Evolutionary conservation across 495 filamentous ascomycete species (phyloP), one percentile per base, ranked within the genome.

Genomic region (Trichocladium uniseriatum): DNA sequence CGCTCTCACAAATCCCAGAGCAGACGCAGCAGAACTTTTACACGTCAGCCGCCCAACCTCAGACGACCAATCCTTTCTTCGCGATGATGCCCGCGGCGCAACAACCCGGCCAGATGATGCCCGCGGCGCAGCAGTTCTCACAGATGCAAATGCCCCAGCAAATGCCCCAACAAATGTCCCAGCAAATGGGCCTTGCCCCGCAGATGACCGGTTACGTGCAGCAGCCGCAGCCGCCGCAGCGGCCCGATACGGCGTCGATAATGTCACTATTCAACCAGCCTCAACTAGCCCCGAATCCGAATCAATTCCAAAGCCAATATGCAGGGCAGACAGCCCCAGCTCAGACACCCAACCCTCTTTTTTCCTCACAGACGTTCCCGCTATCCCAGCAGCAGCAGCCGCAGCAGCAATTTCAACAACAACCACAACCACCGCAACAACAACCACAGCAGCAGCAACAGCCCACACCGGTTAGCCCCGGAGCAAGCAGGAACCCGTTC

Each of bases 201-300:
- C 54, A 58, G 21, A 51, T 51, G 47, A 49, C 54, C 16, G 57
- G 54, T 10, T 57, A 60, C 28, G 19, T 45, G 7, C 61, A 64
- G 37, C 67, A 67, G 28, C 61, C 54, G 22, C 52, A 47, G 14
- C 51, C 48, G 15, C 53, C 60, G 9, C 72, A 71, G 44, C 63
- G 68, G 35, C 59, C 73, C 1, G 81, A 95, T 60, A 98, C 94
- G 56, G 79, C 79, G 10, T 83, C 81, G 40, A 97, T 98, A 56
- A 76, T 98, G 51, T 86, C 89, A 11, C 68, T 98, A 5, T 98
- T 90, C 68, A 84, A 83, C 62, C 75, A 87, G 45, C 79, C 85
- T 14, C 84, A 88, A n/a, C 69, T 84, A 6, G 79, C 82, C 6
- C 77, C 82, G 5, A 62, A 43, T 15, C 78, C 83, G 7, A 62